Base-by-base conservation (phyloP, 805 yeast genomes). In the Suhomyces faveliae region DNA sequence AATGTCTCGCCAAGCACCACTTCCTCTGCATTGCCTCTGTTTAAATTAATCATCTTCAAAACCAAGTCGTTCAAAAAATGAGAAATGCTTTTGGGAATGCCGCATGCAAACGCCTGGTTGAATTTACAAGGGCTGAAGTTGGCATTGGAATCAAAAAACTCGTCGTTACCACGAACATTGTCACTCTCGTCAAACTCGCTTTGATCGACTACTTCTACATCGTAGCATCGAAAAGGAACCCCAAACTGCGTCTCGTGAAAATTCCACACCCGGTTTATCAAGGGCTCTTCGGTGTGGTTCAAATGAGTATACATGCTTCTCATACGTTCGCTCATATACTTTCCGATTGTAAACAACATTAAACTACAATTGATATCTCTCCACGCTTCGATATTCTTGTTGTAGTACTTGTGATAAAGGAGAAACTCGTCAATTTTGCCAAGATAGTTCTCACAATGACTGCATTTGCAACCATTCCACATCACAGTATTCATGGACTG, bases 381-480 rank as follows among this genome's bases (percentile, higher is more conserved):
- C 61, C 73, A 80, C 8, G 67, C 68, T 0, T 76, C 77, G 6
- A 69, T 68, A 2, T 66, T 60, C 4, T 61, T 61, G 50, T 79
- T 79, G 55, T 74, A 83, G 59, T 80, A 82, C 43, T 79, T 80
- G 58, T 87, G 95, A 42, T 78, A 74, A 76, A 83, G 77, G 42
- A 86, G 62, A 53, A 75, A 85, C 12, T 77, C 71, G 55, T 87
- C 95, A 43, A 83, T 70, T 9, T 77, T 53, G 0, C 76, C 76
- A 20, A 86, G 62, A 35, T 68, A 69, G 45, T 67, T 67, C 11
- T 67, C 66, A 56, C 95, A 87, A 52, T 74, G 78, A 0, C 54
- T 51, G 59, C 95, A 87, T 33, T 74, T 75, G 61, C 92, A 86
- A 0, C 92, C 92, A 59, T 85, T 86, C 91, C 92, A 87, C 20